Evolutionary conservation across 495 filamentous ascomycete species (phyloP).

Genomic region (Talaromyces stipitatus): DNA sequence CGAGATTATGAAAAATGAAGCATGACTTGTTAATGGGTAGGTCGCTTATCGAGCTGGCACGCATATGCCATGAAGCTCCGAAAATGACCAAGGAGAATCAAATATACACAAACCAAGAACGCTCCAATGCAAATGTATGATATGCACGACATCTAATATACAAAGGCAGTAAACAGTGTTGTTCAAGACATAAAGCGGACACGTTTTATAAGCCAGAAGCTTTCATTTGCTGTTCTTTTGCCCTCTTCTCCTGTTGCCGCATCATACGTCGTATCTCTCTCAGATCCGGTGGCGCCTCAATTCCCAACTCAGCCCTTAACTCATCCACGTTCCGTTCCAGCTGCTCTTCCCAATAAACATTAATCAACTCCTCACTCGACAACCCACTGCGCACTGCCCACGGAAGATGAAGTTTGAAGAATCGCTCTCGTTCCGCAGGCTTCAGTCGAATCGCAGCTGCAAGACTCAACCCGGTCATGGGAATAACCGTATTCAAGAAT

Average conservation of each 20-base stretch:
- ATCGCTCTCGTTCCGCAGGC: constrained; percentile 61
- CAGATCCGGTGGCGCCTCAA: constrained; percentile 87
- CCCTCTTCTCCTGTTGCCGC: constrained; percentile 54
- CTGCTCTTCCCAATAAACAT: constrained; percentile 98
- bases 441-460: constrained; percentile 67
- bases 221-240: not conserved
- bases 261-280: constrained; percentile 66
- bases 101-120: not conserved
- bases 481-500: constrained; percentile 86
- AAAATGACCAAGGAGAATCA: not conserved
- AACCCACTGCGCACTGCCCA: constrained; percentile 87
- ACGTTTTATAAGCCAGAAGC: not conserved
- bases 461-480: constrained; percentile 87
- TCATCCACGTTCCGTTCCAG: constrained; percentile 77
- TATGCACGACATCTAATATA: constrained; percentile 2
- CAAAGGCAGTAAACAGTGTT: not conserved
- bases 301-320: constrained; percentile 62
- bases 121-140: constrained; percentile 3
- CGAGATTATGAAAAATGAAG: not conserved
- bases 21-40: not conserved
- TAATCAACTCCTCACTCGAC: constrained; percentile 72
- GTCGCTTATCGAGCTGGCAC: not conserved
- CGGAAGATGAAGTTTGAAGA: constrained; percentile 69
- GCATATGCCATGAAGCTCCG: not conserved
- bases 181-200: not conserved